Percentiles rank a stretch among this genome's conserved stretches.
phyloP scores from a whole-genome alignment of 805 yeast genomes.

The Lipomyces yamadae region DNA sequence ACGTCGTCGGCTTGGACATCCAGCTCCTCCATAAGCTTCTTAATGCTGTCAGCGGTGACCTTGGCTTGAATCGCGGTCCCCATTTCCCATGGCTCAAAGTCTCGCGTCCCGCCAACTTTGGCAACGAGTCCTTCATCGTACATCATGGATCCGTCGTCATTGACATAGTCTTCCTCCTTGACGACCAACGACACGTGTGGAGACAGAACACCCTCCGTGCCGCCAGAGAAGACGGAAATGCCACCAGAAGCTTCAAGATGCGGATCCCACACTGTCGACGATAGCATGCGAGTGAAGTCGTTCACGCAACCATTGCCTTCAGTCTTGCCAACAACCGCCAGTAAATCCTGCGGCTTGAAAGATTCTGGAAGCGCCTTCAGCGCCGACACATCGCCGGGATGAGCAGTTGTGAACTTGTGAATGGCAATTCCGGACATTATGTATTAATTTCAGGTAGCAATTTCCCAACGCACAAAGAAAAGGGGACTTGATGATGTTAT shows the following conservation, averaged over 20 bases:
- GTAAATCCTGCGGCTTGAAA: constrained; percentile 24
- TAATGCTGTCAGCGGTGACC: constrained; percentile 29
- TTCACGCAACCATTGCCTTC: constrained; percentile 38
- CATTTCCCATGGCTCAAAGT: constrained; percentile 38
- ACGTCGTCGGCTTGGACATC: constrained; percentile 33
- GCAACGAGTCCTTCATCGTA: constrained; percentile 36
- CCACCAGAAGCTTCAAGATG: constrained; percentile 29
- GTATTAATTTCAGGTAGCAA: neutral
- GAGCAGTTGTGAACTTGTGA: constrained; percentile 32
- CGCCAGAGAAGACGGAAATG: constrained; percentile 38
- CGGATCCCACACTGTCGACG: constrained; percentile 37
- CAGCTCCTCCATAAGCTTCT: constrained; percentile 30
- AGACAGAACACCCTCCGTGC: constrained; percentile 36
- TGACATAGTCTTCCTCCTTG: constrained; percentile 29
- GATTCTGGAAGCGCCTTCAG: constrained; percentile 25
- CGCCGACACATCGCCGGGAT: constrained; percentile 36
- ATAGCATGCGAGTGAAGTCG: constrained; percentile 38
- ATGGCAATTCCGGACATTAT: constrained; percentile 36
- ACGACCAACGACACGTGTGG: constrained; percentile 35
- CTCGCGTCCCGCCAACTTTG: constrained; percentile 35
- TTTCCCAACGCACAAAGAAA: neutral
- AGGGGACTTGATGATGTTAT: neutral
- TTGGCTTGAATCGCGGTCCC: constrained; percentile 36
- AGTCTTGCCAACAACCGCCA: constrained; percentile 37
- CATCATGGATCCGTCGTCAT: constrained; percentile 23